These are phyloP conservation scores for Pyrrhoderma noxium DNA, from an alignment of 1,284 basidiomycete species.

Conservation along the genomic window DNA sequence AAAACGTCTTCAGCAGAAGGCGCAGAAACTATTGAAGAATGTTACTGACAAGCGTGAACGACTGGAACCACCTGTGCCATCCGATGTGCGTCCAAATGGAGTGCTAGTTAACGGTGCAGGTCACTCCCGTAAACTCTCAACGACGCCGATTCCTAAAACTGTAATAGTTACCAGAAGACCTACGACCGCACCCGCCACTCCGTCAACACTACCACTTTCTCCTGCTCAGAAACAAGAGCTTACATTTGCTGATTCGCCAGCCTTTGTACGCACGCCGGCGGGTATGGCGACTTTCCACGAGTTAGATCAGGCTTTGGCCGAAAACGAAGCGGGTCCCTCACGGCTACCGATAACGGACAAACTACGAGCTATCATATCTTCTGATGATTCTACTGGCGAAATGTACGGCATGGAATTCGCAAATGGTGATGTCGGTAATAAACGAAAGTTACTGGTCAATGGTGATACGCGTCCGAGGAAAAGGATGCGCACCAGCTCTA, in stretches of 20 bases:
- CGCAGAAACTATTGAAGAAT: constrained; percentile 77
- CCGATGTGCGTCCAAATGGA: constrained; percentile 29
- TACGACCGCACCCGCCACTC: background rate
- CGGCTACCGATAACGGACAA: constrained; percentile 27
- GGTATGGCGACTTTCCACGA: constrained; percentile 62
- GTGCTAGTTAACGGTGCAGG: constrained; percentile 33
- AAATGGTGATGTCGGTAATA: constrained; percentile 39
- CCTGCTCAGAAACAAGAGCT: constrained; percentile 26
- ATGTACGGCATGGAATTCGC: constrained; percentile 29
- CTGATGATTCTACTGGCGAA: constrained; percentile 27
- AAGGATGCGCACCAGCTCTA: constrained; percentile 28
- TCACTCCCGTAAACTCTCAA: constrained; percentile 19
- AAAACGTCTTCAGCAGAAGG: constrained; percentile 68
- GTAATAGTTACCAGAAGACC: constrained; percentile 2
- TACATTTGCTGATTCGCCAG: constrained; percentile 57
- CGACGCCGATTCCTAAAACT: constrained; percentile 22
- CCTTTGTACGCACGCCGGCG: constrained; percentile 70
- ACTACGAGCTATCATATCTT: constrained; percentile 37
- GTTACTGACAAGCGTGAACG: constrained; percentile 85
- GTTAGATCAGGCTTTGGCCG: constrained; percentile 44
- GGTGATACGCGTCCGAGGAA: constrained; percentile 36
- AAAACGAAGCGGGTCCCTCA: constrained; percentile 16
- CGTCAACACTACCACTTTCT: constrained; percentile 1
- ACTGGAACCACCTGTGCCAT: constrained; percentile 52
- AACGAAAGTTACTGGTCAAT: constrained; percentile 50